Evolutionary conservation across 345 rosid genomes (phyloP).

Genomic region (Arabis hirsuta): DNA sequence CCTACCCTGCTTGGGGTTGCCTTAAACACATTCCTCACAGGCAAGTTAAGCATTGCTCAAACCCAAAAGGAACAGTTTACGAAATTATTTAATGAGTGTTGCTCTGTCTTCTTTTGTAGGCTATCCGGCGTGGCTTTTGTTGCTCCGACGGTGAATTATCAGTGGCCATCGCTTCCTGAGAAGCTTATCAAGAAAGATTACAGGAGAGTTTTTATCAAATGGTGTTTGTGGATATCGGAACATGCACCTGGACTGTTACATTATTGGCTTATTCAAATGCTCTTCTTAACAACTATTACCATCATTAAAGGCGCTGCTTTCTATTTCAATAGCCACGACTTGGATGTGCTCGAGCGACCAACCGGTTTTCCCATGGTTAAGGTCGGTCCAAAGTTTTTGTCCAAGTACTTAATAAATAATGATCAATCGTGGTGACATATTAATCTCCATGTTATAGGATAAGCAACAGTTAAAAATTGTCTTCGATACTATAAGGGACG

Average conservation of each 20-base stretch:
- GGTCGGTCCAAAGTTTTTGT: slow-evolving; percentile 45
- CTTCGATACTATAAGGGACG: slow-evolving; percentile 61
- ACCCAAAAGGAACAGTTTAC: slow-evolving; percentile 4
- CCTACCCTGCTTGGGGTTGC: slow-evolving; percentile 88
- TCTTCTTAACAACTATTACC: slow-evolving; percentile 58
- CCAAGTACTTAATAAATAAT: too few relatives aligned
- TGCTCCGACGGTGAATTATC: slow-evolving; percentile 74
- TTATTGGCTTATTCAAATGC: slow-evolving; percentile 77
- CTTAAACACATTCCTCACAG: slow-evolving; percentile 86
- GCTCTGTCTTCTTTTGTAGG: slow-evolving; percentile 48
- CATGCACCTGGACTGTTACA: slow-evolving; percentile 68
- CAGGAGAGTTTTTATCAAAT: slow-evolving; percentile 54
- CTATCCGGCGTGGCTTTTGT: slow-evolving; percentile 80
- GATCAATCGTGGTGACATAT: slow-evolving; percentile 11
- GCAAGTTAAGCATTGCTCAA: slow-evolving; percentile 36
- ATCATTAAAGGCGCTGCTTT: slow-evolving; percentile 59
- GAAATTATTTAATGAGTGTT: not conserved
- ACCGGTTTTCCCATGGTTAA: slow-evolving; percentile 71
- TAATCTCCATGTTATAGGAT: slow-evolving; percentile 43
- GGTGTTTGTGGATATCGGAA: slow-evolving; percentile 60
- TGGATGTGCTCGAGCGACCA: slow-evolving; percentile 61
- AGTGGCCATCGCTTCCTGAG: slow-evolving; percentile 80
- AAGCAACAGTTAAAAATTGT: slow-evolving; percentile 51
- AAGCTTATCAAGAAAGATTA: slow-evolving; percentile 60
- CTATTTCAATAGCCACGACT: slow-evolving; percentile 69